phyloP scores from a whole-genome alignment of 148 eudicot species.

The Mesembryanthemum crystallinum region DNA sequence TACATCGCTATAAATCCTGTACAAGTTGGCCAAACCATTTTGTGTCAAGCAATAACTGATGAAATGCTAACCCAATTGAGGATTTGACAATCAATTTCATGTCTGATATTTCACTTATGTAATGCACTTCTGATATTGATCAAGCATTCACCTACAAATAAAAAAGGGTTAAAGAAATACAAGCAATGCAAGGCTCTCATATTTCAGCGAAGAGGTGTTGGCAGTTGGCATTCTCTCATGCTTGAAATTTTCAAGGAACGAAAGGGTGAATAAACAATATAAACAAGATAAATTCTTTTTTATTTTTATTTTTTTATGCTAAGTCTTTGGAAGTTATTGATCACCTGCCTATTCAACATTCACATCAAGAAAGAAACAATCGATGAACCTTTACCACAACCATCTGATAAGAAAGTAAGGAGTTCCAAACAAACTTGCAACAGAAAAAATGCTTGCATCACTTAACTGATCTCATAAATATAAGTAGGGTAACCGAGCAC shows the following conservation, averaged over 20 bases:
- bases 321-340: background rate
- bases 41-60: background rate
- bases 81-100: background rate
- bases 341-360: background rate
- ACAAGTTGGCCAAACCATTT: constrained; percentile 1
- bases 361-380: too few species aligned
- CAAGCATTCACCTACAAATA: background rate
- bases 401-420: too few species aligned
- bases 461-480: background rate
- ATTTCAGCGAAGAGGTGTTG: too few species aligned
- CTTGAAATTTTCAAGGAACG: background rate
- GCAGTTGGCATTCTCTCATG: too few species aligned
- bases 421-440: background rate
- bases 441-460: background rate
- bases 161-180: background rate
- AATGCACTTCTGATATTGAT: background rate
- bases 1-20: constrained; percentile 45
- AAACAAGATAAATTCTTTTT: too few species aligned
- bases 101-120: background rate
- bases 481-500: background rate
- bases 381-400: too few species aligned
- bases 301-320: background rate
- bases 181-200: background rate
- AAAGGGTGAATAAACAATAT: background rate
- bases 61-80: background rate